Evolutionary conservation across 2,329 filamentous ascomycete species (phyloP).

Genomic region (Alternaria triticina): DNA sequence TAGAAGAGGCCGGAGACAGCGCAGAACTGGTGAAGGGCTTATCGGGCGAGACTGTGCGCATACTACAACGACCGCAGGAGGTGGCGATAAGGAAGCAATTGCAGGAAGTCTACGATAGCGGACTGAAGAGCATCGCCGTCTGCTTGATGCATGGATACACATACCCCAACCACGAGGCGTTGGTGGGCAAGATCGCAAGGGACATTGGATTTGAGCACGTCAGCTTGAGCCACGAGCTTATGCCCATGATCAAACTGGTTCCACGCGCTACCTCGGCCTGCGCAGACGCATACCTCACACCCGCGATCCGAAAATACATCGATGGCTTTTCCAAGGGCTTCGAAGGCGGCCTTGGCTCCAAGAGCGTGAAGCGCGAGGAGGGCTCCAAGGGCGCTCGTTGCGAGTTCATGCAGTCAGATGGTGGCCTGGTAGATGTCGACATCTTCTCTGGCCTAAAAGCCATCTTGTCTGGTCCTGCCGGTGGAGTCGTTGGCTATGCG

Average conservation of each 20-base stretch:
- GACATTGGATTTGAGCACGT: conserved; percentile 86
- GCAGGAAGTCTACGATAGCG: conserved; percentile 70
- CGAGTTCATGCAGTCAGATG: conserved; percentile 95
- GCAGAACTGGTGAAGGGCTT: conserved; percentile 71
- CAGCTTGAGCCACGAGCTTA: conserved; percentile 78
- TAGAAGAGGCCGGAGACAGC: conserved; percentile 53
- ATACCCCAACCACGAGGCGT: conserved; percentile 82
- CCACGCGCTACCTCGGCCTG: conserved; percentile 77
- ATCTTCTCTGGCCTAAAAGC: conserved; percentile 84
- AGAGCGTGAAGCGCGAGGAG: conserved; percentile 71
- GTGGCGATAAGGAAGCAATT: conserved; percentile 65
- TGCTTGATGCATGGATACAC: conserved; percentile 94
- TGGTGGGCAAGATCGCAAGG: conserved; percentile 76
- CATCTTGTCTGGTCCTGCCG: conserved; percentile 89
- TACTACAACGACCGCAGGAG: conserved; percentile 68
- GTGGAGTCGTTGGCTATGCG: conserved; percentile 90
- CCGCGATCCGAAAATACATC: conserved; percentile 79
- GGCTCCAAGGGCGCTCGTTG: conserved; percentile 77
- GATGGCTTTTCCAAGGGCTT: conserved; percentile 81
- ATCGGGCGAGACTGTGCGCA: conserved; percentile 76
- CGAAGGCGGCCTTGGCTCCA: conserved; percentile 76
- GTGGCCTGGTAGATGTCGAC: conserved; percentile 72
- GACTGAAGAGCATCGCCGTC: conserved; percentile 83
- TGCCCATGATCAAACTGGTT: conserved; percentile 88
- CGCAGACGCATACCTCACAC: conserved; percentile 81